Base-by-base conservation (phyloP, 1,139 yeast species). In the Lodderomyces oxycetoniae region DNA sequence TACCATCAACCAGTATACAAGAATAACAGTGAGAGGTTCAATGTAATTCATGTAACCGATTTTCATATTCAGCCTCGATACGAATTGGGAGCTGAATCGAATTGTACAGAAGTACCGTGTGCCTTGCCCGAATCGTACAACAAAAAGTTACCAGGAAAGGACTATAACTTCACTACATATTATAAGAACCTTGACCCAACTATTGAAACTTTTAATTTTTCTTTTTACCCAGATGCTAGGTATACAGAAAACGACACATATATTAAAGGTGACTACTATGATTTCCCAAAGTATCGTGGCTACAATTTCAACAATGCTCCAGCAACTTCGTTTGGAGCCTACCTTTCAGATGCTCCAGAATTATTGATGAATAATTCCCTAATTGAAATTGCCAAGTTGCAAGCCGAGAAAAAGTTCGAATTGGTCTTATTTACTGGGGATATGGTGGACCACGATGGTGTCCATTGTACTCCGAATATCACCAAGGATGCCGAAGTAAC, bases 381-480 rank as follows among this genome's bases (percentile, higher is more conserved):
- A 52, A 61, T 62, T 30, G 59, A 73, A 16, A 63, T 76, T 37
- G 59, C 61, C n/a, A 48, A 63, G 20, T 53, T 57, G 31, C 57
- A 61, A 41, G 37, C 54, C 26, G 48, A 55, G 13, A 47, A 61
- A 13, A 52, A 63, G 7, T 79, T 71, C 45, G 79, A 76, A 34
- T 79, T 80, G 49, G 69, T 79, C 3, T 51, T 80, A 17, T 80
- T 79, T 61, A 80, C 87, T 2, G 88, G 87, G 34, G 88, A 79
- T 47, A 60, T 78, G 51, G 79, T 78, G 25, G 84, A 77, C 48
- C 85, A 78, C 46, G 78, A 73, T 44, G 72, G 62, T 31, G 45
- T 54, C 32, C 63, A 61, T 39, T 67, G 67, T 46, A 67, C 65
- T 26, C 66, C 72, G 17, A 67, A 71, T 29, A 62, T 64, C 42